phyloP scores from a whole-genome alignment of 495 filamentous ascomycete genomes.

The Aspergillus coremiiformis region DNA sequence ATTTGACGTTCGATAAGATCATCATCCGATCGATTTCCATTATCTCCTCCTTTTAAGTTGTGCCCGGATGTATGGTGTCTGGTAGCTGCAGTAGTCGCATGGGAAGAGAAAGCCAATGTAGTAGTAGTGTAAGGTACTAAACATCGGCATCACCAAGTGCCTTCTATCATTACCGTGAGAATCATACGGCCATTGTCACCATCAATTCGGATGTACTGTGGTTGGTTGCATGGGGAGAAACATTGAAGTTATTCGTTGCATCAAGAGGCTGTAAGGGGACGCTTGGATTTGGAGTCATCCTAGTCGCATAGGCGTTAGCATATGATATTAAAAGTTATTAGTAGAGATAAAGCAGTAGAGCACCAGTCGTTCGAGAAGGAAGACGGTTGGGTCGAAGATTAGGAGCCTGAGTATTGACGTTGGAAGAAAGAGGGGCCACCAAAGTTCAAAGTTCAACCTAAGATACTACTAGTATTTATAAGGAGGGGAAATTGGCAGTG shows the following conservation, averaged over 20 bases:
- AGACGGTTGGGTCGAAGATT: too few relatives aligned
- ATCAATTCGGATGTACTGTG: background rate
- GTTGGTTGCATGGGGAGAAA: background rate
- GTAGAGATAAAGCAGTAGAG: too few relatives aligned
- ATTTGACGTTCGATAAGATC: background rate
- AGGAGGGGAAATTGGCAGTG: background rate
- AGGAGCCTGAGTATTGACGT: too few relatives aligned
- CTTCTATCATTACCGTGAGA: background rate
- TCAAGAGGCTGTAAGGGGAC: background rate
- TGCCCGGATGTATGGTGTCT: background rate
- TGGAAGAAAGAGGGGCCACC: slow-evolving; percentile 1
- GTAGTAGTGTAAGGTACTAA: background rate
- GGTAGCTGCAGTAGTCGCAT: background rate
- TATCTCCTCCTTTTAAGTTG: too few relatives aligned
- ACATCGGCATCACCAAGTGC: background rate
- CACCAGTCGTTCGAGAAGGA: too few relatives aligned
- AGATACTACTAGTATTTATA: too few relatives aligned
- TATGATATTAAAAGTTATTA: too few relatives aligned
- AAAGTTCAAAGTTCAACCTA: too few relatives aligned
- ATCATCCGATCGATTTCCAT: too few relatives aligned
- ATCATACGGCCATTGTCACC: background rate
- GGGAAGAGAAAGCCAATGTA: background rate
- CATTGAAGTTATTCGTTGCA: background rate
- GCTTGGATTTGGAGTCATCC: background rate
- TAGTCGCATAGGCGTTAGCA: background rate